Evolutionary conservation across 2,329 filamentous ascomycete genomes (phyloP), one percentile per base, ranked within the genome.

Genomic region (Aspergillus caelatus): DNA sequence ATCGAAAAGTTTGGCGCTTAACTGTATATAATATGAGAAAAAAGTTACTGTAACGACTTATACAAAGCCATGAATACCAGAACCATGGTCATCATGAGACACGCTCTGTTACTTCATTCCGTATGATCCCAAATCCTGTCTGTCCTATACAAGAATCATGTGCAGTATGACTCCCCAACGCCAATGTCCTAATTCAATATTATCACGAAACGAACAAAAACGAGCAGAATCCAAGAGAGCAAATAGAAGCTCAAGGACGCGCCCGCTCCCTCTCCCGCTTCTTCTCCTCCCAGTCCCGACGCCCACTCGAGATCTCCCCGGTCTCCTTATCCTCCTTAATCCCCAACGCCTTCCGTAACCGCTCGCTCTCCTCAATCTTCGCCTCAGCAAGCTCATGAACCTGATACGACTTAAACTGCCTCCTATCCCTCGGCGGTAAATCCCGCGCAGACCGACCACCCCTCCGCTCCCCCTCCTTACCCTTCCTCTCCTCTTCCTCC

Each of bases 381-480:
- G 94, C 95, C 73, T 95, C 91, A 21, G 95, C 95, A 77, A 97
- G 85, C 80, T 98, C 95, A 81, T 99, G 95, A 23, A 98, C 93
- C 80, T 98, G 93, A 79, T 98, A 93, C 68, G 89, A 85, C 81
- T 98, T 99, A 67, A 98, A 85, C 11, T 87, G 85, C 73, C 63
- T 80, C 74, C 75, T 67, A 65, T 75, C 72, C 65, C 66, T 70
- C 6, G 67, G 66, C 58, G 60, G 52, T 50, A 63, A 21, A 50
- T 61, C 28, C 72, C 74, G 39, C 67, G 62, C 65, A 46, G 34
- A 61, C 50, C 16, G 55, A 52, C 70, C 61, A 50, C 67, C 48
- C 46, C 58, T 45, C 62, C 61, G 39, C 62, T 48, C 19, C 61
- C 55, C 34, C 59, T 59, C 62, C 34, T 46, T 52, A n/a, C 16